Evolutionary conservation across 106 monocot genomes (phyloP).

Genomic region (Platanthera guangdongensis): DNA sequence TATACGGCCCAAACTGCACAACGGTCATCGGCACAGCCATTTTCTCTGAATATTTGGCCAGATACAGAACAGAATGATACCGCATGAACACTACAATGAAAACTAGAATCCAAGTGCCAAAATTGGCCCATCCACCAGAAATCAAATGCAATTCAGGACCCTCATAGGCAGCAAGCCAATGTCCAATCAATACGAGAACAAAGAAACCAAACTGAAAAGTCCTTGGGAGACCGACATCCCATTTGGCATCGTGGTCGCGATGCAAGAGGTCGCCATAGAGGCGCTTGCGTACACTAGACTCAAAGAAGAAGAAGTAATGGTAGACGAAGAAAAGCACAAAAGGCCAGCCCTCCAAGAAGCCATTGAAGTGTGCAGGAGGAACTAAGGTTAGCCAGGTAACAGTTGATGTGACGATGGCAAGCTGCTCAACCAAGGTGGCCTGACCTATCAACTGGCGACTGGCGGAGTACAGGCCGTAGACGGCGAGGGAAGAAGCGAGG

Average conservation of each 20-base stretch:
- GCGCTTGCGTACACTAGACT: slow-evolving; percentile 51
- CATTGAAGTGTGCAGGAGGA: slow-evolving; percentile 65
- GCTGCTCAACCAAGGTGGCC: slow-evolving; percentile 41
- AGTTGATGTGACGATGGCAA: slow-evolving; percentile 45
- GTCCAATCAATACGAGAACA: slow-evolving; percentile 31
- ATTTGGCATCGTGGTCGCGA: slow-evolving; percentile 54
- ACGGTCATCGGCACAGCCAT: slow-evolving; percentile 48
- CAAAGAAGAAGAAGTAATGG: slow-evolving; percentile 92
- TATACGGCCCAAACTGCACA: slow-evolving; percentile 72
- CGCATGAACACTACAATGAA: slow-evolving; percentile 42
- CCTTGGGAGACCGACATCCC: slow-evolving; percentile 42
- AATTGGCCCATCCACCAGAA: slow-evolving; percentile 61
- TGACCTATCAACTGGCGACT: slow-evolving; percentile 21
- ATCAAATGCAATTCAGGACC: slow-evolving; percentile 59
- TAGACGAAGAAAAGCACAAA: slow-evolving; percentile 67
- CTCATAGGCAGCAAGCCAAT: slow-evolving; percentile 60
- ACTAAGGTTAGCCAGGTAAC: slow-evolving; percentile 66
- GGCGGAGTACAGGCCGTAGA: slow-evolving; percentile 40
- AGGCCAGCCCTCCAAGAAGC: slow-evolving; percentile 78
- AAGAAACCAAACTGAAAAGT: slow-evolving; percentile 27
- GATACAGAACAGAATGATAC: slow-evolving; percentile 63
- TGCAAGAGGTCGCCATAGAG: slow-evolving; percentile 64
- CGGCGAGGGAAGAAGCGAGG: slow-evolving; percentile 27
- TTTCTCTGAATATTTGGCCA: slow-evolving; percentile 68
- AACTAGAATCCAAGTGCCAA: slow-evolving; percentile 44